Percentiles rank a stretch among this genome's conserved stretches.
Conservation (phyloP, 208 protist species). For the Leishmania braziliensis region DNA sequence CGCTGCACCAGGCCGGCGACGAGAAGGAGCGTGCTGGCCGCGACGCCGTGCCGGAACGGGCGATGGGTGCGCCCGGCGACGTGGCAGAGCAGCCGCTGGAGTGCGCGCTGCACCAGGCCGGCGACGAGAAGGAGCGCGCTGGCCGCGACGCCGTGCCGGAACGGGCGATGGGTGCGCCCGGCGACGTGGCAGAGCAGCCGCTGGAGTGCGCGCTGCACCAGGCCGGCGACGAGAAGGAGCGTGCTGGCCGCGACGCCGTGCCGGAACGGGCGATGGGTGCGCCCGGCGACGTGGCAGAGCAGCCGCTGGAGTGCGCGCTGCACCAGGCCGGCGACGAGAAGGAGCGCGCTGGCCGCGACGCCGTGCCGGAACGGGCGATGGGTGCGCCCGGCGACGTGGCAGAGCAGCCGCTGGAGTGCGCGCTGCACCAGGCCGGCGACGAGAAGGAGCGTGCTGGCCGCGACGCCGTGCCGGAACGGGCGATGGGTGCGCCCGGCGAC, state of each 20-base stretch:
- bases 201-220: background rate
- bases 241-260: background rate
- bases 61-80: background rate
- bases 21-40: background rate
- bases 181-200: background rate
- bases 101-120: background rate
- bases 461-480: background rate
- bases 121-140: background rate
- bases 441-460: background rate
- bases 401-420: background rate
- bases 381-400: background rate
- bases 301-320: background rate
- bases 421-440: background rate
- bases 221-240: background rate
- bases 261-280: background rate
- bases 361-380: background rate
- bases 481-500: background rate
- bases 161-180: background rate
- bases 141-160: background rate
- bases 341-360: background rate
- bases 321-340: background rate
- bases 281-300: background rate
- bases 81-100: background rate
- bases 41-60: background rate
- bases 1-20: background rate